A percentile compares a stretch with the other conserved stretches of the same genome.
Evolutionary conservation across 192 early-diverging fungal species (phyloP).

Genomic region (Neocallimastix lanati): DNA sequence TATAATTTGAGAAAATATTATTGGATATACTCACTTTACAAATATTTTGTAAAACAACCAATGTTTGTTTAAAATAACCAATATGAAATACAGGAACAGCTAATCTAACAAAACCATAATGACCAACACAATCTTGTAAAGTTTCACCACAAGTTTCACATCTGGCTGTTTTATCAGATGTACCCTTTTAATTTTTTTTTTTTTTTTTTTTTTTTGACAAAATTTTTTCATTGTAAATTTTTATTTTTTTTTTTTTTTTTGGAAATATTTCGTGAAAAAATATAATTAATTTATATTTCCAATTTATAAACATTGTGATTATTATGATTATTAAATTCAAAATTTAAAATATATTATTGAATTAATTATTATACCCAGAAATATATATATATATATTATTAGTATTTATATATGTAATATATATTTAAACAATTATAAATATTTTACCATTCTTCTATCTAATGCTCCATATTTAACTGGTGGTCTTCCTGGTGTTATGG

Average conservation of each 20-base stretch:
- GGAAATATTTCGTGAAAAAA: too few species aligned
- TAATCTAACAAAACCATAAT: constrained; percentile 86
- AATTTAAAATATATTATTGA: too few species aligned
- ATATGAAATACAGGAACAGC: constrained; percentile 93
- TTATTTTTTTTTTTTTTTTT: too few species aligned
- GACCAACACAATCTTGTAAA: constrained; percentile 82
- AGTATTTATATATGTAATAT: too few species aligned
- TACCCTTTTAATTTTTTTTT: constrained; percentile 25
- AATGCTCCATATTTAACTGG: constrained; percentile 76
- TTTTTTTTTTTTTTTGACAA: too few species aligned
- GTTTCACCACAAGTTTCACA: constrained; percentile 84
- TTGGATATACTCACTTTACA: constrained; percentile 75
- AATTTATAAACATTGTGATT: too few species aligned
- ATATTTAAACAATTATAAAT: constrained; percentile 1
- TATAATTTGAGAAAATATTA: too few species aligned
- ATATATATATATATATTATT: too few species aligned
- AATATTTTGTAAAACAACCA: constrained; percentile 83
- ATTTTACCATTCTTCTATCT: constrained; percentile 63
- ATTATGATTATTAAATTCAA: too few species aligned
- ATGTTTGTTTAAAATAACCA: constrained; percentile 84
- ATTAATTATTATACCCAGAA: too few species aligned
- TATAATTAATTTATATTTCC: too few species aligned
- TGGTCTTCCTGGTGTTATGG: constrained; percentile 48
- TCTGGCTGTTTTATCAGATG: constrained; percentile 56
- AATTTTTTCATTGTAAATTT: too few species aligned